These are phyloP conservation scores for Fonsecaea pedrosoi DNA, from an alignment of 2,329 filamentous ascomycete species.

Conservation along the genomic window DNA sequence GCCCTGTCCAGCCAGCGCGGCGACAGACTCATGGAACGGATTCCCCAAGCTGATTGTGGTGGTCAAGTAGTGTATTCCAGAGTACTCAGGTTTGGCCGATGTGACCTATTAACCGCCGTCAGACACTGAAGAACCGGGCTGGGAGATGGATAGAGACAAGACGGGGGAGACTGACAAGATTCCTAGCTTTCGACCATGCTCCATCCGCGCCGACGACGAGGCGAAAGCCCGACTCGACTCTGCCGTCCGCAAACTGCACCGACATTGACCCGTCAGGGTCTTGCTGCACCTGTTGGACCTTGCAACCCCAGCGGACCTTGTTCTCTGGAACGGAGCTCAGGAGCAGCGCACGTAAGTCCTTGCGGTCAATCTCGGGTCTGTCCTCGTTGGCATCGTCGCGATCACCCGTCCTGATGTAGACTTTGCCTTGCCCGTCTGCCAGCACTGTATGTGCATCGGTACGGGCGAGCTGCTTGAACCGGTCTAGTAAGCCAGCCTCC, in stretches of 20 bases:
- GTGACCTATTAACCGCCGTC: slow-evolving; percentile 42
- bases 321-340: slow-evolving; percentile 46
- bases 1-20: slow-evolving; percentile 34
- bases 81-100: slow-evolving; percentile 44
- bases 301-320: slow-evolving; percentile 46
- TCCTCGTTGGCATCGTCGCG: slow-evolving; percentile 26
- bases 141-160: neutral
- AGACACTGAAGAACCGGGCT: neutral
- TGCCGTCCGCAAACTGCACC: slow-evolving; percentile 43
- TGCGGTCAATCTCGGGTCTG: slow-evolving; percentile 52
- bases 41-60: slow-evolving; percentile 41
- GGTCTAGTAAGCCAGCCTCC: slow-evolving; percentile 39
- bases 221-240: slow-evolving; percentile 47
- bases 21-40: slow-evolving; percentile 40
- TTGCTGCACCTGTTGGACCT: slow-evolving; percentile 38
- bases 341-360: slow-evolving; percentile 46
- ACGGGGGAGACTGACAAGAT: slow-evolving; percentile 40
- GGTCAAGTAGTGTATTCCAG: slow-evolving; percentile 44
- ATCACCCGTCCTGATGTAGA: slow-evolving; percentile 31
- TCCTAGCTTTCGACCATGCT: slow-evolving; percentile 52
- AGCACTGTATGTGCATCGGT: slow-evolving; percentile 34
- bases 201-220: slow-evolving; percentile 59
- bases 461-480: slow-evolving; percentile 38
- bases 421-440: slow-evolving; percentile 19
- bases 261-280: slow-evolving; percentile 36